phyloP scores from a whole-genome alignment of 2,329 filamentous ascomycete genomes.

The Paecilomyces fulvus region DNA sequence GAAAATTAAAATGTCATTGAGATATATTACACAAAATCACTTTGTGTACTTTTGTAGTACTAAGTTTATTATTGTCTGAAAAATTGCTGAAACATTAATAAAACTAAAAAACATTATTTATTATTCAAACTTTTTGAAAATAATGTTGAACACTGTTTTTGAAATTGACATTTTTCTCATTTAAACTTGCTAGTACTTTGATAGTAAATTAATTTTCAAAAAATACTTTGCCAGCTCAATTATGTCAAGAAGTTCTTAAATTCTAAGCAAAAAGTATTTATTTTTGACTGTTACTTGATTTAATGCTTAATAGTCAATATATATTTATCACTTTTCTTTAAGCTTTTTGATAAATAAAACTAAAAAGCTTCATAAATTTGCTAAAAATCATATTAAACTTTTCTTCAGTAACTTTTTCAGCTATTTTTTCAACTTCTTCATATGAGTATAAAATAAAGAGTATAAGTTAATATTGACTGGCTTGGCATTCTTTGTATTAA shows the following conservation, averaged over 20 bases:
- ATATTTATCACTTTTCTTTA: neutral
- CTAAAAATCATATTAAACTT: too few relatives aligned
- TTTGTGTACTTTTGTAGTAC: neutral
- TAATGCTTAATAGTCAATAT: neutral
- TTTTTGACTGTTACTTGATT: neutral
- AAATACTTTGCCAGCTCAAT: neutral
- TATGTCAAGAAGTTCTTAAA: neutral
- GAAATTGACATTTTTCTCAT: too few relatives aligned
- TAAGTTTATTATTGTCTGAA: neutral
- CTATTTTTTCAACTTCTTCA: too few relatives aligned
- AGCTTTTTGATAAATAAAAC: too few relatives aligned
- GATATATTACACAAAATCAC: neutral
- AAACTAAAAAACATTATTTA: neutral
- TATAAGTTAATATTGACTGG: neutral
- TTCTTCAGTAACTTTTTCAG: too few relatives aligned
- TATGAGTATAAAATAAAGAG: neutral
- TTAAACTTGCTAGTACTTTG: neutral
- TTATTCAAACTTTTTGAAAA: too few relatives aligned
- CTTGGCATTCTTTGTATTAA: neutral
- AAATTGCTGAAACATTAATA: neutral
- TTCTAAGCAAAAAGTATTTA: neutral
- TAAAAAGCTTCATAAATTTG: too few relatives aligned
- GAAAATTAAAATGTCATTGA: neutral
- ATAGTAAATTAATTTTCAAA: neutral
- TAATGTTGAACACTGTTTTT: too few relatives aligned